A percentile compares a stretch with the other conserved stretches of the same genome.
These are phyloP conservation scores for Ustulina deusta DNA, from an alignment of 2,329 filamentous ascomycete species.

Conservation along the genomic window DNA sequence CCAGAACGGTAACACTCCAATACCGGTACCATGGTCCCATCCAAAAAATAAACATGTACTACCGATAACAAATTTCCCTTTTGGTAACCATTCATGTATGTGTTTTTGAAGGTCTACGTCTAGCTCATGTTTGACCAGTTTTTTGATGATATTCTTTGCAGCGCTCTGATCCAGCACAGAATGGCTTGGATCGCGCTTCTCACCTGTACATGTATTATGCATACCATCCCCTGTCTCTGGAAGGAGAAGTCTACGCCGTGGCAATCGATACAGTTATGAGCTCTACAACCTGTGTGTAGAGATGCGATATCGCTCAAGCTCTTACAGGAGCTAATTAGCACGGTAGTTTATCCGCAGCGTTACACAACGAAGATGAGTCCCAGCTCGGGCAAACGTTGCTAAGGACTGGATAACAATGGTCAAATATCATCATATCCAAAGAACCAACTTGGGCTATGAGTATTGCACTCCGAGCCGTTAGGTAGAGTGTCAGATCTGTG, in stretches of 20 bases:
- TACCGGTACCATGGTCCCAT: not conserved
- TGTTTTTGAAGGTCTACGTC: no score
- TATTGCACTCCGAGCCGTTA: not conserved
- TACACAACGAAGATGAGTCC: not conserved
- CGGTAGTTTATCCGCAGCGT: not conserved
- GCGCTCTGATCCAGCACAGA: no score
- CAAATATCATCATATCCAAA: not conserved
- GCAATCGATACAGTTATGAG: not conserved
- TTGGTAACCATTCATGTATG: no score
- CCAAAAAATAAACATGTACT: no score
- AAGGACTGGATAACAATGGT: not conserved
- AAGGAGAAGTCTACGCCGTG: no score
- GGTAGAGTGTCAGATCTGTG: not conserved
- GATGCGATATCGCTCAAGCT: not conserved
- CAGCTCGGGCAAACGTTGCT: not conserved
- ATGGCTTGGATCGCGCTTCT: no score
- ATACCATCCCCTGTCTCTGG: no score
- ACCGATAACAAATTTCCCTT: no score
- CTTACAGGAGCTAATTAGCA: not conserved
- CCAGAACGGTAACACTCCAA: not conserved
- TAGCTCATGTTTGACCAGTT: no score
- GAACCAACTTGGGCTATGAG: not conserved
- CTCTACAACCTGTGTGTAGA: not conserved
- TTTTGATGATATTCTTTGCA: no score
- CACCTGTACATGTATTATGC: no score